These are phyloP conservation scores for Pseudotsuga menziesii DNA, from an alignment of 75 land plant species.

Conservation along the genomic window DNA sequence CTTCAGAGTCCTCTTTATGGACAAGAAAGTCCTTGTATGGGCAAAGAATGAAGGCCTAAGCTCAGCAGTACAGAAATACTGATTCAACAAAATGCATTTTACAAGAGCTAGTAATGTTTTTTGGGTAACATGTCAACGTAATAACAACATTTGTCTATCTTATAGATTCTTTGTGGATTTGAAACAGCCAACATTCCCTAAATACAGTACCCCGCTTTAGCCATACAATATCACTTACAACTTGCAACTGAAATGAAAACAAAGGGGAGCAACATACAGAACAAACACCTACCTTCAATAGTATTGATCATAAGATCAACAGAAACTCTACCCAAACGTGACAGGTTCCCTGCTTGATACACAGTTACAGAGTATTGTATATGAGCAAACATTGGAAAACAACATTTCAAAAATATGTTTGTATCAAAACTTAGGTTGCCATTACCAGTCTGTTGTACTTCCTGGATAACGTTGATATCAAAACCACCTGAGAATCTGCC, in stretches of 20 bases:
- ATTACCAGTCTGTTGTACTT: constrained; percentile 68
- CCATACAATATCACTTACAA: neutral
- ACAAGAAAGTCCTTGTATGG: no score
- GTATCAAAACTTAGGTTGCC: neutral
- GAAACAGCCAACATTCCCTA: neutral
- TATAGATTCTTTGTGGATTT: neutral
- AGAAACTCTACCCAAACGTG: constrained; percentile 60
- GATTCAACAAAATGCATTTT: no score
- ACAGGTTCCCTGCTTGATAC: constrained; percentile 54
- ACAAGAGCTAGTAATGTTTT: no score
- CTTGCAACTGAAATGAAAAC: neutral
- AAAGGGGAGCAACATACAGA: neutral
- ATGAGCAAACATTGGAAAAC: neutral
- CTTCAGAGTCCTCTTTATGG: no score
- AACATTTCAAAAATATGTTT: neutral
- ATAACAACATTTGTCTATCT: no score
- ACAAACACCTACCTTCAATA: constrained; percentile 67
- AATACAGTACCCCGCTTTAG: neutral
- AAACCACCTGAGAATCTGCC: constrained; percentile 97
- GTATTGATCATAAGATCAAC: constrained; percentile 68
- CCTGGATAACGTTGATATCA: constrained; percentile 69
- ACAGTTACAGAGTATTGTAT: neutral
- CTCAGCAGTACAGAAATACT: no score
- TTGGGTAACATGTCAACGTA: no score
- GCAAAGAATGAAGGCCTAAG: no score